A percentile compares a stretch with the other conserved stretches of the same genome.
Conservation (phyloP, 441 rosid genomes). For the Jatropha podagrica region DNA sequence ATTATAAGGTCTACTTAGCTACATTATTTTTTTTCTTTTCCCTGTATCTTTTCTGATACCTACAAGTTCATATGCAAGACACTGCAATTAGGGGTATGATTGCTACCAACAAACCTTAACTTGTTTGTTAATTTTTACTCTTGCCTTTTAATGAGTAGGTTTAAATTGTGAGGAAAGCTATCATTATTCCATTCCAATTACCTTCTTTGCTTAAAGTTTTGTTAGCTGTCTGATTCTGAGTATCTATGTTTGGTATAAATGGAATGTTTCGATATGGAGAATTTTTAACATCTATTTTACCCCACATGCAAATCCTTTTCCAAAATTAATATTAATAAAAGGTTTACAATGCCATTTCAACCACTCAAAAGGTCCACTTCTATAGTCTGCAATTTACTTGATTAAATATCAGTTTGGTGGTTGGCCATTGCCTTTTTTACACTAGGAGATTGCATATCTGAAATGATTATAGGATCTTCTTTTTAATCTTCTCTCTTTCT, state of each 20-base stretch:
- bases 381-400: background rate
- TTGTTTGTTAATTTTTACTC: background rate
- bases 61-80: background rate
- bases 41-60: background rate
- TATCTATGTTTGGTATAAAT: constrained; percentile 12
- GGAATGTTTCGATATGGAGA: background rate
- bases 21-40: background rate
- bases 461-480: constrained; percentile 12
- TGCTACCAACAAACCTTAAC: background rate
- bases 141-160: constrained; percentile 20
- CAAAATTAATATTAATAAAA: background rate
- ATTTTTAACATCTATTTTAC: constrained; percentile 2
- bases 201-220: constrained; percentile 1
- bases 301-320: constrained; percentile 1
- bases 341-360: constrained; percentile 20
- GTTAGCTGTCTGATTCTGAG: constrained; percentile 13
- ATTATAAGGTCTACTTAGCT: background rate
- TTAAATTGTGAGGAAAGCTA: constrained; percentile 19
- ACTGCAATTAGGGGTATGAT: background rate
- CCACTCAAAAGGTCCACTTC: constrained; percentile 26
- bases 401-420: constrained; percentile 24
- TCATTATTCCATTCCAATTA: constrained; percentile 9
- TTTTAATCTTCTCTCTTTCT: background rate
- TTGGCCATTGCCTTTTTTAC: constrained; percentile 23
- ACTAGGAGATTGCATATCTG: constrained; percentile 12